Evolutionary conservation across 163 green algal species (phyloP).

Genomic region (Trebouxiophyceae sp.): DNA sequence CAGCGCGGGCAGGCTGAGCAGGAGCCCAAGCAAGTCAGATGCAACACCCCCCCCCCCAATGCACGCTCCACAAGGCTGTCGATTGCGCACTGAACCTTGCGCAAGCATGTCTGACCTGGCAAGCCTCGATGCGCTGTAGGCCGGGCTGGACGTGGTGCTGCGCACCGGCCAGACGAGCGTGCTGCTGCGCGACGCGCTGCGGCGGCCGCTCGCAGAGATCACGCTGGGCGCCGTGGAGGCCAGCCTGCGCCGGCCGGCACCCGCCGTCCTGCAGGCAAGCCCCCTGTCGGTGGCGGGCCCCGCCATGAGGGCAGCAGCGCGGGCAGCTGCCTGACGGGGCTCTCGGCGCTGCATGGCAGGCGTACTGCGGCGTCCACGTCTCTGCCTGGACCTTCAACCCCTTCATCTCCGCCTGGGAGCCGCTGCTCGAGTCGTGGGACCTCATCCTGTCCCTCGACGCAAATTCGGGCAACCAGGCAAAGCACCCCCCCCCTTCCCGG

Average conservation of each 20-base stretch:
- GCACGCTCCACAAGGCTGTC: neutral
- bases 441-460: conserved; percentile 48
- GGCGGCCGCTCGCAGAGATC: conserved; percentile 61
- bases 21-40: neutral
- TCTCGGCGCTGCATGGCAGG: conserved; percentile 20
- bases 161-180: conserved; percentile 22
- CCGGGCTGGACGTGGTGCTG: conserved; percentile 37
- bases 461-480: too few relatives aligned
- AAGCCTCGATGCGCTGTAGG: too few relatives aligned
- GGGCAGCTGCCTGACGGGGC: neutral
- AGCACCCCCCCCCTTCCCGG: too few relatives aligned
- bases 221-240: conserved; percentile 38
- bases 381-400: conserved; percentile 39
- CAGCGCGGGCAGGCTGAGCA: too few relatives aligned
- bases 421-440: conserved; percentile 70
- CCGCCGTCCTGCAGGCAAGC: conserved; percentile 12
- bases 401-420: conserved; percentile 58
- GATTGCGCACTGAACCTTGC: too few relatives aligned
- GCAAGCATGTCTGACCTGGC: too few relatives aligned
- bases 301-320: too few relatives aligned
- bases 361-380: conserved; percentile 35
- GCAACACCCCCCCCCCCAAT: neutral
- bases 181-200: conserved; percentile 47
- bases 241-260: conserved; percentile 9
- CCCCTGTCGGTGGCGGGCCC: too few relatives aligned